These are phyloP conservation scores for Russula earlei DNA, from an alignment of 768 basidiomycete species.

Conservation along the genomic window DNA sequence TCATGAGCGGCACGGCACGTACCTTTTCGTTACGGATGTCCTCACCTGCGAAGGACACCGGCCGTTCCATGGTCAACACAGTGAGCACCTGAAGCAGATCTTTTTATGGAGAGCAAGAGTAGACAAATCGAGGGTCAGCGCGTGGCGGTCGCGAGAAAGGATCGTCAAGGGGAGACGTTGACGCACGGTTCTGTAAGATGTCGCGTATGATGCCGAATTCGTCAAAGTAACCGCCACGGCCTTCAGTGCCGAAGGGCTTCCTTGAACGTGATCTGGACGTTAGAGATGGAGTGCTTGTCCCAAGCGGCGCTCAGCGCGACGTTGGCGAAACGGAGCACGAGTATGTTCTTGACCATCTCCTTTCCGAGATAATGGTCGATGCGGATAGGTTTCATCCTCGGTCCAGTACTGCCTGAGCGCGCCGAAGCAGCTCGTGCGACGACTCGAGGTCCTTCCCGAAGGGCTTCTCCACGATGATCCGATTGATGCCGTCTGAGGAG, in stretches of 20 bases:
- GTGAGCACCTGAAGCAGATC: constrained; percentile 93
- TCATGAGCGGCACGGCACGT: constrained; percentile 11
- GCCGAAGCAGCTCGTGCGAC: constrained; percentile 63
- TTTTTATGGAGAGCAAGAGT: constrained; percentile 27
- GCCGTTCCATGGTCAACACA: constrained; percentile 94
- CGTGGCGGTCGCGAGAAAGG: not conserved
- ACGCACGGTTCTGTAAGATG: constrained; percentile 94
- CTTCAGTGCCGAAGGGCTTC: constrained; percentile 98
- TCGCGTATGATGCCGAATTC: constrained; percentile 99
- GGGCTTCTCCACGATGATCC: constrained; percentile 97
- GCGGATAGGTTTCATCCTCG: constrained; percentile 96
- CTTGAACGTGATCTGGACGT: constrained; percentile 99
- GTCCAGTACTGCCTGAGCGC: constrained; percentile 82
- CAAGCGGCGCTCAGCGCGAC: constrained; percentile 78
- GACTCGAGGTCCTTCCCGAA: constrained; percentile 93
- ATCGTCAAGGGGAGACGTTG: not conserved
- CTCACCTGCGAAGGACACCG: constrained; percentile 93
- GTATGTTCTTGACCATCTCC: constrained; percentile 99
- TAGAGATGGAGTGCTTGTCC: constrained; percentile 94
- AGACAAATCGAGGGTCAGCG: not conserved
- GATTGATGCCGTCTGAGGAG: constrained; percentile 59
- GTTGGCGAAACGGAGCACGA: constrained; percentile 94
- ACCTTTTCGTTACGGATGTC: constrained; percentile 99
- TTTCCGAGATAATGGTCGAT: constrained; percentile 99
- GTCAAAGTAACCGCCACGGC: constrained; percentile 99